Evolutionary conservation across 495 filamentous ascomycete genomes (phyloP).

Genomic region (Lasiosphaeriaceae sp.): DNA sequence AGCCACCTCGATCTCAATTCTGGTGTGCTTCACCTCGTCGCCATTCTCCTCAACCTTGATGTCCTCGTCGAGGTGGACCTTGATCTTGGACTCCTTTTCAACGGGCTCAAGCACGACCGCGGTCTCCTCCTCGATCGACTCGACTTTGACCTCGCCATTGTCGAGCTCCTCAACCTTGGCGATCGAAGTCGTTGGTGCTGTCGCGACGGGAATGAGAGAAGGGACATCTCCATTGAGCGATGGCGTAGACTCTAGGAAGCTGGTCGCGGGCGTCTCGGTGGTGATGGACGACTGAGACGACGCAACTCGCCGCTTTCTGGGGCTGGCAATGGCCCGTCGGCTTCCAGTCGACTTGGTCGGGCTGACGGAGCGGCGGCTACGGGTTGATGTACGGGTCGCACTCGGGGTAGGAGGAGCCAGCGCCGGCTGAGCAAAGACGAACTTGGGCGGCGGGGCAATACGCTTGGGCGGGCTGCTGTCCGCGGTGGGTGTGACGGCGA

Average conservation of each 20-base stretch:
- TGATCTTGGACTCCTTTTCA: constrained; percentile 57
- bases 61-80: constrained; percentile 66
- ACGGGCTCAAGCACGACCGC: constrained; percentile 40
- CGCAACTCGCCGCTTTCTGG: constrained; percentile 69
- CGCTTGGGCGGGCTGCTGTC: constrained; percentile 55
- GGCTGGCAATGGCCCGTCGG: constrained; percentile 44
- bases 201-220: constrained; percentile 22
- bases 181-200: constrained; percentile 16
- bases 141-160: constrained; percentile 35
- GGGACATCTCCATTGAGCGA: constrained; percentile 34
- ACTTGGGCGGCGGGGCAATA: constrained; percentile 69
- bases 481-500: constrained; percentile 38
- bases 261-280: constrained; percentile 29
- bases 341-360: constrained; percentile 52
- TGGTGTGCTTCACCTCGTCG: constrained; percentile 65
- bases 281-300: constrained; percentile 31
- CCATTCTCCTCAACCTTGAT: constrained; percentile 60
- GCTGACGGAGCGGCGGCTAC: constrained; percentile 50
- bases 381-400: constrained; percentile 39
- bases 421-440: constrained; percentile 33
- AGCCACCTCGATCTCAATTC: constrained; percentile 70
- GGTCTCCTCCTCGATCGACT: constrained; percentile 39
- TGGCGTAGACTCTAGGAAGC: constrained; percentile 11
- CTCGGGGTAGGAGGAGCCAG: constrained; percentile 43
- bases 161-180: constrained; percentile 30